phyloP scores from a whole-genome alignment of 2,329 filamentous ascomycete genomes.

The Whalleya microplaca region DNA sequence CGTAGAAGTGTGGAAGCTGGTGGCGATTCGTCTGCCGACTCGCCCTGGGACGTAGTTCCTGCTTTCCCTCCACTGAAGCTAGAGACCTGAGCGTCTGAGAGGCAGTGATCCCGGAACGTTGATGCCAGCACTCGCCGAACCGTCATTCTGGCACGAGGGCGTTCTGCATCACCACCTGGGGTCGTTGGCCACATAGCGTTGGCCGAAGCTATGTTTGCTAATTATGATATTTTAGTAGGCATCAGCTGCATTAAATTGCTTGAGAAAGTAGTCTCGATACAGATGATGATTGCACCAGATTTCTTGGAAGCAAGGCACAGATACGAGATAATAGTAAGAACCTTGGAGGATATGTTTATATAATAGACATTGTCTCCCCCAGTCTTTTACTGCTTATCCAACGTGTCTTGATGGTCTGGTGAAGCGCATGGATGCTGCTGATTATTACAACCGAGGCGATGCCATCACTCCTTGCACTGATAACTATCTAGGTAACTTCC shows the following conservation, averaged over 20 bases:
- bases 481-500: no score
- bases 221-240: constrained; percentile 14
- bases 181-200: constrained; percentile 1
- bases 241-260: neutral
- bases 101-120: neutral
- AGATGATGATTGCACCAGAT: constrained; percentile 7
- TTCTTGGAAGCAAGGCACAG: constrained; percentile 7
- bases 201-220: constrained; percentile 2
- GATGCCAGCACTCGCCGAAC: neutral
- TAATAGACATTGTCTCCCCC: neutral
- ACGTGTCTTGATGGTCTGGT: no score
- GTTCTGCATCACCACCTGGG: constrained; percentile 1
- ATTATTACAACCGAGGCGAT: no score
- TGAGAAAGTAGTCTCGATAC: neutral
- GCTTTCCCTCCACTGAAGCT: neutral
- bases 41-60: constrained; percentile 18
- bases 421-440: no score
- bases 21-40: constrained; percentile 12
- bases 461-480: no score
- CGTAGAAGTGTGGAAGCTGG: constrained; percentile 6
- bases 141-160: neutral
- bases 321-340: constrained; percentile 8
- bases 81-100: neutral
- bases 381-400: neutral
- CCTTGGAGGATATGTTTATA: constrained; percentile 10